Conservation (phyloP, 2,329 filamentous ascomycete genomes). For the Cadophora sp. region DNA sequence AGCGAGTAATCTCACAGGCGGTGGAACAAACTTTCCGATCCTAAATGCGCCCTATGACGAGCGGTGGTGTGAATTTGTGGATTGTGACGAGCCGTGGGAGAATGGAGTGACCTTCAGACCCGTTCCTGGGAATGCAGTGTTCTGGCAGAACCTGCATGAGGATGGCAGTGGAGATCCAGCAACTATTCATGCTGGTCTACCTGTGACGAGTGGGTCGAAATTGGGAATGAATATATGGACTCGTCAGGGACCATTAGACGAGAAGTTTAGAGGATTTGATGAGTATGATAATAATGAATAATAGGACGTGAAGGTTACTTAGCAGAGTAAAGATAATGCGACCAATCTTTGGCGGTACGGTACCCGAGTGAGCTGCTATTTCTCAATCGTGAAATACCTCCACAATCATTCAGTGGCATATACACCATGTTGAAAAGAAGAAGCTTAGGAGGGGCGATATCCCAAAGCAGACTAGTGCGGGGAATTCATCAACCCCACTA, state of each 20-base stretch:
- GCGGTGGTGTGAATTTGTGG: conserved; percentile 62
- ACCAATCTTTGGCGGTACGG: neutral
- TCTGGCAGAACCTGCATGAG: conserved; percentile 63
- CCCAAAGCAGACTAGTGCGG: neutral
- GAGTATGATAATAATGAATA: conserved; percentile 12
- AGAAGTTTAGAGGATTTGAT: conserved; percentile 29
- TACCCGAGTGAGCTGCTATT: neutral
- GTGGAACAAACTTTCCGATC: conserved; percentile 65
- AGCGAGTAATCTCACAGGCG: conserved; percentile 54
- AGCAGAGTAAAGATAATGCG: neutral
- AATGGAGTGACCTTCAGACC: conserved; percentile 62
- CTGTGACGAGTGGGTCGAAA: conserved; percentile 61
- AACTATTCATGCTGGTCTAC: conserved; percentile 64
- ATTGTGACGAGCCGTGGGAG: conserved; percentile 50
- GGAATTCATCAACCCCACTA: neutral
- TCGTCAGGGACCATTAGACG: conserved; percentile 31
- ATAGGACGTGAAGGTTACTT: neutral
- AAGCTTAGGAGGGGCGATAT: neutral
- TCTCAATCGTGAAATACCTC: no score
- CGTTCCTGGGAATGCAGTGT: conserved; percentile 62
- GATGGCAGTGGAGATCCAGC: conserved; percentile 61
- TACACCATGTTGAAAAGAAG: no score
- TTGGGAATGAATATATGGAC: conserved; percentile 66
- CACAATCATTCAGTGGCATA: no score
- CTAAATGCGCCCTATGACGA: conserved; percentile 42